Conservation (phyloP, 257 asterid genomes). For the Solanum acaule region DNA sequence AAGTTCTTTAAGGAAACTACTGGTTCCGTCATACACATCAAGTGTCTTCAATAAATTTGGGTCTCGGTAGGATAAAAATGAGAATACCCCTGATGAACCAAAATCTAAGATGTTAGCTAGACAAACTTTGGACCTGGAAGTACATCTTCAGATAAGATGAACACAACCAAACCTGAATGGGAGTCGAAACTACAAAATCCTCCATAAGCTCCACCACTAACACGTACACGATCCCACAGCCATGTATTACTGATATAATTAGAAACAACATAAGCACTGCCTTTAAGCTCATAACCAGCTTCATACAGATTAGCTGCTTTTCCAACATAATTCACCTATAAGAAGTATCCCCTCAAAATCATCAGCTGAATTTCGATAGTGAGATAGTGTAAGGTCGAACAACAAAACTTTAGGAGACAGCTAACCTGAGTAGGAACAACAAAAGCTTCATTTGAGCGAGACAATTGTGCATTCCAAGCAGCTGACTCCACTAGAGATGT, state of each 20-base stretch:
- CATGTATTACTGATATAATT: slow-evolving; percentile 75
- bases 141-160: neutral
- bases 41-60: slow-evolving; percentile 93
- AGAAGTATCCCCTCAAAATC: neutral
- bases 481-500: slow-evolving; percentile 41
- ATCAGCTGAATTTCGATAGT: neutral
- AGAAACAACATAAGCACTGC: slow-evolving; percentile 90
- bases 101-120: neutral
- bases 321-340: slow-evolving; percentile 95
- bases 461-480: slow-evolving; percentile 55
- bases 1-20: slow-evolving; percentile 73
- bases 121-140: neutral
- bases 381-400: neutral
- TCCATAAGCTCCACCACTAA: slow-evolving; percentile 99
- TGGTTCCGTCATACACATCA: slow-evolving; percentile 82
- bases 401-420: neutral
- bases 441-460: slow-evolving; percentile 78
- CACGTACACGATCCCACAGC: slow-evolving; percentile 99
- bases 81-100: slow-evolving; percentile 69
- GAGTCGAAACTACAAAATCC: slow-evolving; percentile 96
- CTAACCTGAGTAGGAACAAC: slow-evolving; percentile 94
- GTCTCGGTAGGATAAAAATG: slow-evolving; percentile 90
- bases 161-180: slow-evolving; percentile 59
- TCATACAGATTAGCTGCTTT: slow-evolving; percentile 92
- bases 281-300: slow-evolving; percentile 84